Evolutionary conservation across 208 protist genomes (phyloP).

Genomic region (Acanthamoeba royreba): DNA sequence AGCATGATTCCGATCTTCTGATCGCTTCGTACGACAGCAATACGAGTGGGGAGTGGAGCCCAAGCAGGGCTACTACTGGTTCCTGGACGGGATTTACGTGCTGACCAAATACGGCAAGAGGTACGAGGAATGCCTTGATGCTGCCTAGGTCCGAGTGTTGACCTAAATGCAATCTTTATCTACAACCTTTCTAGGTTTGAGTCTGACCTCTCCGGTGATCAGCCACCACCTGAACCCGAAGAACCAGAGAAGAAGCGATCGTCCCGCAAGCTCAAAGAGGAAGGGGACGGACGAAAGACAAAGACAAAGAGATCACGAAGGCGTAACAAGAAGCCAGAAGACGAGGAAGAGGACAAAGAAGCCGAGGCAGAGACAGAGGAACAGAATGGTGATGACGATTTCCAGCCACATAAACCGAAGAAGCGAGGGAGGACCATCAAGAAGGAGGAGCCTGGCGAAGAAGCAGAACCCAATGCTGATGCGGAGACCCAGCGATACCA

Average conservation of each 20-base stretch:
- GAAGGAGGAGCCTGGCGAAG: background rate
- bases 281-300: background rate
- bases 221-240: background rate
- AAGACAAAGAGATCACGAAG: background rate
- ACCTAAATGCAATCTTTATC: background rate
- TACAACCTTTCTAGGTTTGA: background rate
- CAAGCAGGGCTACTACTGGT: background rate
- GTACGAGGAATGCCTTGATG: background rate
- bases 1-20: background rate
- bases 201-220: background rate
- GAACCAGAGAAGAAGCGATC: background rate
- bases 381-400: background rate
- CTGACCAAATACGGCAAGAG: constrained; percentile 18
- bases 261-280: background rate
- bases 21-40: background rate
- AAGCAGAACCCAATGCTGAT: too few species aligned
- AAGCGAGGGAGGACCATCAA: background rate
- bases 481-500: too few species aligned
- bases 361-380: too few species aligned
- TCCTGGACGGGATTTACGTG: background rate
- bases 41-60: background rate
- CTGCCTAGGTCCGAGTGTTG: background rate
- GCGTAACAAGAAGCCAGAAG: too few species aligned
- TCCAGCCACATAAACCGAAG: background rate
- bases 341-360: too few species aligned